Evolutionary conservation across 1,284 basidiomycete species (phyloP).

Genomic region (Anthracocystis walkeri): DNA sequence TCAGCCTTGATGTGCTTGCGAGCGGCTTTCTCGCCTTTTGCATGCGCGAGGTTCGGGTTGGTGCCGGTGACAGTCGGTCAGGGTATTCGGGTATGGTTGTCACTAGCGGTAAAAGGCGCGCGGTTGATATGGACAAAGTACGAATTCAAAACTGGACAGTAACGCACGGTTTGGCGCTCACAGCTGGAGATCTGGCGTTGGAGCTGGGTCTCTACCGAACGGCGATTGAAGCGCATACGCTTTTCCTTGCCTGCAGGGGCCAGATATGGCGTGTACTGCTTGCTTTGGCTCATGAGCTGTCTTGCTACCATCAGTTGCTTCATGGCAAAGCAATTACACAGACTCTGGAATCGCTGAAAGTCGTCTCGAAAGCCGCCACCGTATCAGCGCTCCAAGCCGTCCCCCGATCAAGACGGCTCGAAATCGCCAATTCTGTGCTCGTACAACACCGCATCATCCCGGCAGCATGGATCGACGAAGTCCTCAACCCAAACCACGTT

Average conservation of each 20-base stretch:
- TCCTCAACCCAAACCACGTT: background rate
- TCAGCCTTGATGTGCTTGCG: slow-evolving; percentile 4
- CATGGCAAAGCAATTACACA: background rate
- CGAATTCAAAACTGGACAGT: slow-evolving; percentile 46
- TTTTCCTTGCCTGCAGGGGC: slow-evolving; percentile 35
- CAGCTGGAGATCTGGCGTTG: slow-evolving; percentile 34
- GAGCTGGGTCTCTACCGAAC: slow-evolving; percentile 23
- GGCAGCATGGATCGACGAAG: slow-evolving; percentile 7
- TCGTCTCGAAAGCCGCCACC: slow-evolving; percentile 23
- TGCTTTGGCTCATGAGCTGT: slow-evolving; percentile 26
- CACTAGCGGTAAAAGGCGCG: background rate
- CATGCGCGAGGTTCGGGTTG: slow-evolving; percentile 38
- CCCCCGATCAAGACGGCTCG: slow-evolving; percentile 13
- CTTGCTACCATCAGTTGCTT: slow-evolving; percentile 11
- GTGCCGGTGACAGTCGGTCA: slow-evolving; percentile 27
- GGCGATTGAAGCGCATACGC: slow-evolving; percentile 37
- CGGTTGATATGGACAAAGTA: slow-evolving; percentile 27
- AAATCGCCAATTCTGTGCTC: slow-evolving; percentile 20
- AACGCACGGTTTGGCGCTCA: slow-evolving; percentile 32
- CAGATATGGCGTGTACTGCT: slow-evolving; percentile 44
- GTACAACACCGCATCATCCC: slow-evolving; percentile 11
- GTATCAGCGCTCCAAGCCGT: slow-evolving; percentile 30
- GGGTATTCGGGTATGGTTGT: slow-evolving; percentile 38
- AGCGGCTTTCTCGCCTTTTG: slow-evolving; percentile 25
- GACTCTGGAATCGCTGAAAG: slow-evolving; percentile 5